Evolutionary conservation across 2,329 filamentous ascomycete species (phyloP).

Genomic region (Fusarium drepaniforme): DNA sequence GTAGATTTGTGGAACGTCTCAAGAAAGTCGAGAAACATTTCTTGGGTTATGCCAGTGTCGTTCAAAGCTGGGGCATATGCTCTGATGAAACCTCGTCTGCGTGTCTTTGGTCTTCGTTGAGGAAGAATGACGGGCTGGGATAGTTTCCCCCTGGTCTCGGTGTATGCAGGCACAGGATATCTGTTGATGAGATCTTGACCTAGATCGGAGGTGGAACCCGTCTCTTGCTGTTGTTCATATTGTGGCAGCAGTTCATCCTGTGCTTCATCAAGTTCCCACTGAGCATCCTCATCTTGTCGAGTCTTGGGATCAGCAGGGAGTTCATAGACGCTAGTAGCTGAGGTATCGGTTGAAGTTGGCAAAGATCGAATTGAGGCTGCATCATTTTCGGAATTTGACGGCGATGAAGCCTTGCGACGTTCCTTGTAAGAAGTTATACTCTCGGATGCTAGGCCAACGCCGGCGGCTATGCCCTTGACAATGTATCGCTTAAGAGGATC

Average conservation of each 20-base stretch:
- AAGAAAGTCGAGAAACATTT: conserved; percentile 32
- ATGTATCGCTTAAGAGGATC: conserved; percentile 12
- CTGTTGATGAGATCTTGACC: neutral
- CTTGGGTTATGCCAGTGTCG: conserved; percentile 18
- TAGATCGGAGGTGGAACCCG: neutral
- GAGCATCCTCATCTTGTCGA: neutral
- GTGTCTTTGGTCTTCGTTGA: conserved; percentile 27
- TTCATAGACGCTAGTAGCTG: neutral
- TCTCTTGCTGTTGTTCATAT: neutral
- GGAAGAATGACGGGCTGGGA: conserved; percentile 24
- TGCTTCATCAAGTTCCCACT: conserved; percentile 17
- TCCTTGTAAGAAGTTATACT: conserved; percentile 17
- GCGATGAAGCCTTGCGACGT: neutral
- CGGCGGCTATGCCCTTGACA: conserved; percentile 16
- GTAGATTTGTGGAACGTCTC: conserved; percentile 20
- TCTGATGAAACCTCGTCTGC: conserved; percentile 23
- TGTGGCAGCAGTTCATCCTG: conserved; percentile 1
- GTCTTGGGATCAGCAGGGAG: neutral
- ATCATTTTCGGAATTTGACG: neutral
- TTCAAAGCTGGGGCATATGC: conserved; percentile 28
- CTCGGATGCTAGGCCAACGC: conserved; percentile 21
- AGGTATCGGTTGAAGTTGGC: no score
- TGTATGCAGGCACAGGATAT: neutral
- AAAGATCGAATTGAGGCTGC: neutral
- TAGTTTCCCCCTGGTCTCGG: neutral